A percentile compares a stretch with the other conserved stretches of the same genome.
phyloP scores from a whole-genome alignment of 495 filamentous ascomycete genomes.

The Haplographium delicatum region DNA sequence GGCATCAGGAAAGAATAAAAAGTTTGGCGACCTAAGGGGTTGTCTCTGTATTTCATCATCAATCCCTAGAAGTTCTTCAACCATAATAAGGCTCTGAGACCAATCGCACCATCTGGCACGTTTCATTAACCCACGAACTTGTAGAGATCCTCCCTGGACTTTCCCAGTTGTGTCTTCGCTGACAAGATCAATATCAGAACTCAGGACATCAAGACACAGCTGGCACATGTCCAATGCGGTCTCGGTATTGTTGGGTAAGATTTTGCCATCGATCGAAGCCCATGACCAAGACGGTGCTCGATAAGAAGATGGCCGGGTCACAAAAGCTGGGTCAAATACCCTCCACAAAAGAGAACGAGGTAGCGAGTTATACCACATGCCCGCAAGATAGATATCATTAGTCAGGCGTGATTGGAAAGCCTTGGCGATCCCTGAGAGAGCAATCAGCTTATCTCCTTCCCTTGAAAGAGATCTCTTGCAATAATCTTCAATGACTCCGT shows the following conservation, averaged over 20 bases:
- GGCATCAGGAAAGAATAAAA: background rate
- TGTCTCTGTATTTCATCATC: background rate
- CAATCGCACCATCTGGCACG: background rate
- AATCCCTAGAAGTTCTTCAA: background rate
- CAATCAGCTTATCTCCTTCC: slow-evolving; percentile 4
- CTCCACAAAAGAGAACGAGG: background rate
- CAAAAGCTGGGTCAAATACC: background rate
- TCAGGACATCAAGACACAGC: background rate
- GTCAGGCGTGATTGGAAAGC: background rate
- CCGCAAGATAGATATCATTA: slow-evolving; percentile 5
- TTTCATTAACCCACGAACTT: background rate
- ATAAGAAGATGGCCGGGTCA: background rate
- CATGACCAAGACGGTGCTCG: no score
- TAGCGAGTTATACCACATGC: background rate
- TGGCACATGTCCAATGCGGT: background rate
- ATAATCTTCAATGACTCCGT: background rate
- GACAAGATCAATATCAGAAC: background rate
- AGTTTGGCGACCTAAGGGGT: background rate
- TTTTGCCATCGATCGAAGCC: background rate
- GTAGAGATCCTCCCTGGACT: background rate
- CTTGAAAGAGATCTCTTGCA: background rate
- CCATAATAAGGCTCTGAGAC: background rate
- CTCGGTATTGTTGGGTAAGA: background rate
- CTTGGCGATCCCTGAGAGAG: slow-evolving; percentile 8
- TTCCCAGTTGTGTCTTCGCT: background rate